Conservation (phyloP, 768 basidiomycete species). For the Dictyophora rubrovolvata region DNA sequence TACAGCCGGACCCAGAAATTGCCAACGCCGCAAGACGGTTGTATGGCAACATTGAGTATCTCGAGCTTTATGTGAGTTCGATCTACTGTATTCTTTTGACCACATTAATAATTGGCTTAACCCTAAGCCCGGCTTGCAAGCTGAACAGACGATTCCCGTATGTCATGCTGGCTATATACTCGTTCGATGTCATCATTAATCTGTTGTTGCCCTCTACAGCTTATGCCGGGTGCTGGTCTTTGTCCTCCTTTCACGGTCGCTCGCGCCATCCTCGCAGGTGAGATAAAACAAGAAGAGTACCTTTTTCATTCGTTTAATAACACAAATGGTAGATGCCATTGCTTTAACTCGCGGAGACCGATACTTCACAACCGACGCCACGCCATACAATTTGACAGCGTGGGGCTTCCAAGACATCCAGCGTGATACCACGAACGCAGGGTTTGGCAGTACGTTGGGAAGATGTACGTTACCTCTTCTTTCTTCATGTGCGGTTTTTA, state of each 20-base stretch:
- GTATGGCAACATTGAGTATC: slow-evolving; percentile 64
- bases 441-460: slow-evolving; percentile 69
- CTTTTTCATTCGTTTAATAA: neutral
- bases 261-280: slow-evolving; percentile 58
- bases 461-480: slow-evolving; percentile 19
- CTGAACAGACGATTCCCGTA: slow-evolving; percentile 55
- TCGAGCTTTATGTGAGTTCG: slow-evolving; percentile 60
- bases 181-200: neutral
- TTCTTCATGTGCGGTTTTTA: neutral
- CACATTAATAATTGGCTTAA: slow-evolving; percentile 1
- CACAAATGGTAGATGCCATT: slow-evolving; percentile 43
- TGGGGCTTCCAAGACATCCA: slow-evolving; percentile 84
- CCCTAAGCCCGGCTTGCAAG: slow-evolving; percentile 50
- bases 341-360: slow-evolving; percentile 60
- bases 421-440: slow-evolving; percentile 57
- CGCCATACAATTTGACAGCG: slow-evolving; percentile 67
- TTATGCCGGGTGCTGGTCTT: slow-evolving; percentile 59
- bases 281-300: neutral
- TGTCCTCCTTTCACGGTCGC: slow-evolving; percentile 81
- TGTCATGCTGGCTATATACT: neutral
- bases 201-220: neutral
- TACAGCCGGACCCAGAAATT: neutral
- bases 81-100: neutral
- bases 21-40: slow-evolving; percentile 46
- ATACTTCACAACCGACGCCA: slow-evolving; percentile 70